Base-by-base conservation (phyloP, 805 yeast genomes). In the Yamadazyma sp. region DNA sequence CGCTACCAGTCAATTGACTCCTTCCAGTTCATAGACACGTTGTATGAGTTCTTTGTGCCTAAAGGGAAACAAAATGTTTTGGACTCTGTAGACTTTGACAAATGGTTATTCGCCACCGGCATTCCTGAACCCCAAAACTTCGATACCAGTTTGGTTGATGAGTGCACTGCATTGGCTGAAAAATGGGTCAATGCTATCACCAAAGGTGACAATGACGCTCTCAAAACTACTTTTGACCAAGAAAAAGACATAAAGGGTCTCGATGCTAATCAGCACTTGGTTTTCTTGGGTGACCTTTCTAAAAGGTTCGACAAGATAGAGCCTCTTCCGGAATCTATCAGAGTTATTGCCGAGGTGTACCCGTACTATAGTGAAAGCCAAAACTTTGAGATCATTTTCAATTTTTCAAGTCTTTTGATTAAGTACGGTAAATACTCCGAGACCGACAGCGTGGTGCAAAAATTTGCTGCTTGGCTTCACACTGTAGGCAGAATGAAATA, bases 401-500 rank as follows among this genome's bases (percentile, higher is more conserved):
- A 45, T 6, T 55, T 57, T 55, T 49, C 53, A 36, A 51, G 50
- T 6, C 45, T 59, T 24, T 32, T 56, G 16, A 52, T 60, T 28
- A 52, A 40, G 14, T 46, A 44, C 34, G 64, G 63, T 1, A 22
- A 44, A 3, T 49, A 37, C 22, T 14, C 29, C 2, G 38, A 40
- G 2, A 14, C 23, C 2, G 55, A 54, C 21, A 43, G 35, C 5
- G 26, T 45, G 3, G 64, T 55, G 3, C 18, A 21, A 4, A 35
- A 40, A 7, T 60, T 56, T 44, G 52, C 64, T 6, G 27, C 29
- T 17, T 62, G 66, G 66, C 45, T 62, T 38, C 66, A 64, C 6
- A 50, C 60, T 6, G 60, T 58, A 14, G 68, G 68, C 7, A 49
- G 68, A 44, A 62, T 62, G 68, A 62, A 62, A 47, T 61, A 47